These are phyloP conservation scores for Evernia prunastri DNA, from an alignment of 495 filamentous ascomycete species.

Conservation along the genomic window DNA sequence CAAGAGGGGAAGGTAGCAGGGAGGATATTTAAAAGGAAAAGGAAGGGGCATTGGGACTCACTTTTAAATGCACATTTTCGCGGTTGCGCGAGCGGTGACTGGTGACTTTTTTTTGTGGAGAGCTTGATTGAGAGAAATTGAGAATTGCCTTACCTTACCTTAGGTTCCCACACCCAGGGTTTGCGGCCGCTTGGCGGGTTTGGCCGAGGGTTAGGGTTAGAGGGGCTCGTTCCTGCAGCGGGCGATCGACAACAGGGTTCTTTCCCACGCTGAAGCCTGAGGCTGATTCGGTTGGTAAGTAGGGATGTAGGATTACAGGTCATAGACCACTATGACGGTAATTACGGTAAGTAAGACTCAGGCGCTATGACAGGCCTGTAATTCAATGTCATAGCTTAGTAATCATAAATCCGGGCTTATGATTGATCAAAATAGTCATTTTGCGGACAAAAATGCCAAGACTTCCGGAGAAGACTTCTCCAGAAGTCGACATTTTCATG, in stretches of 20 bases:
- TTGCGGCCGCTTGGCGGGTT: neutral
- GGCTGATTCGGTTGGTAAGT: neutral
- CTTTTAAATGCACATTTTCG: neutral
- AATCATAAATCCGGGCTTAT: no score
- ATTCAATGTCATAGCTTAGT: no score
- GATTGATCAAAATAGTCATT: no score
- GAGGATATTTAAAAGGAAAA: neutral
- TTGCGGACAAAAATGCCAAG: no score
- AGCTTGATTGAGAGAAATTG: neutral
- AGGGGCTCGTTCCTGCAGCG: slow-evolving; percentile 21
- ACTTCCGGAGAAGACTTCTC: no score
- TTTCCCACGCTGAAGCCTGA: neutral
- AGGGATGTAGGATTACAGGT: no score
- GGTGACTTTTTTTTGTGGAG: neutral
- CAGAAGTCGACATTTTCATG: no score
- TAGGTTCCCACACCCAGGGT: no score
- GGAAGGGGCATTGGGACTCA: neutral
- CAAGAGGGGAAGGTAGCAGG: neutral
- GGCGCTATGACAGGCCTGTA: no score
- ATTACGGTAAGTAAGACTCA: no score
- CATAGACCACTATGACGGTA: no score
- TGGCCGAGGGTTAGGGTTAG: neutral
- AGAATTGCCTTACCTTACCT: no score
- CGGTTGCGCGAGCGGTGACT: neutral
- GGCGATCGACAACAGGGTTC: slow-evolving; percentile 4